These are phyloP conservation scores for Byssothecium circinans DNA, from an alignment of 2,329 filamentous ascomycete species.

Conservation along the genomic window DNA sequence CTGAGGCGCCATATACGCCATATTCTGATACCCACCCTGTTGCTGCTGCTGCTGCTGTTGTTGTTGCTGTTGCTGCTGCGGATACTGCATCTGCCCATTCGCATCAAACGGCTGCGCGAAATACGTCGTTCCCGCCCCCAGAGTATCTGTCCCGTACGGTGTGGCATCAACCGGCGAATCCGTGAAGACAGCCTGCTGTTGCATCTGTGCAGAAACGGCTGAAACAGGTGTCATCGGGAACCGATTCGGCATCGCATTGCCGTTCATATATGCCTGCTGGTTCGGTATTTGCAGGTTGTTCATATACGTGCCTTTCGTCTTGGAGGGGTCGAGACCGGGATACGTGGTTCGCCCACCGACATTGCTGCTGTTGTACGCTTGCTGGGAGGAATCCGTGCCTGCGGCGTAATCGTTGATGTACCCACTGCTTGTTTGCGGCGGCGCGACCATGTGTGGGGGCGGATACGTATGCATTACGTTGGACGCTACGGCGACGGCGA, in stretches of 20 bases:
- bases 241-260: constrained; percentile 25
- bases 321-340: constrained; percentile 34
- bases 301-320: constrained; percentile 30
- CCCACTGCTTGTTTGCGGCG: constrained; percentile 17
- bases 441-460: constrained; percentile 36
- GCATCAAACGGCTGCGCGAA: constrained; percentile 37
- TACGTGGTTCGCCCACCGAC: constrained; percentile 24
- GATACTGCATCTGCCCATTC: constrained; percentile 32
- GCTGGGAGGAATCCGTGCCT: constrained; percentile 19
- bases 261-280: constrained; percentile 27
- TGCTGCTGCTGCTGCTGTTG: not conserved
- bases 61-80: constrained; percentile 18
- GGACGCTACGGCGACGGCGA: constrained; percentile 20
- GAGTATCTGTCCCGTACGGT: constrained; percentile 27
- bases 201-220: constrained; percentile 26
- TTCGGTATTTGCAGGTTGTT: constrained; percentile 34
- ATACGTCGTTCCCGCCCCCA: constrained; percentile 20
- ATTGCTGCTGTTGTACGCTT: constrained; percentile 23
- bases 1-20: constrained; percentile 35
- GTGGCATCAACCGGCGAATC: constrained; percentile 42
- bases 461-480: constrained; percentile 43
- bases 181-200: constrained; percentile 34
- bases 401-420: constrained; percentile 17
- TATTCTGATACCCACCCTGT: constrained; percentile 29
- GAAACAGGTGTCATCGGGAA: constrained; percentile 35